Conservation (phyloP, 495 filamentous ascomycete genomes). For the Penicillium maclennaniae region DNA sequence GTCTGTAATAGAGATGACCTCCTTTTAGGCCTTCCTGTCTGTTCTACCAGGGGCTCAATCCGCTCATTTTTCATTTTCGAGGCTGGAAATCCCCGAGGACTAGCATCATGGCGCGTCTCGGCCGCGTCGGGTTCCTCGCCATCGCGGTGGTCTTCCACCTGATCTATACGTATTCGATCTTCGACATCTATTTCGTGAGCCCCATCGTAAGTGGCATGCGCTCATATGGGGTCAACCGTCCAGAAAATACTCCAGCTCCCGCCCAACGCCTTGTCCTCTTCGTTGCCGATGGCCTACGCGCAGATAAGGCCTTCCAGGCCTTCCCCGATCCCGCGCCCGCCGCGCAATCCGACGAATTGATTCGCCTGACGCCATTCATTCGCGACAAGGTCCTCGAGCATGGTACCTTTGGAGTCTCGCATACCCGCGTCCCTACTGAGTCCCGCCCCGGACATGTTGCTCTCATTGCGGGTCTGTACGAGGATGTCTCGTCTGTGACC, state of each 20-base stretch:
- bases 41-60: conserved; percentile 17
- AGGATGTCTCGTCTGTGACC: conserved; percentile 95
- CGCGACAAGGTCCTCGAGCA: conserved; percentile 81
- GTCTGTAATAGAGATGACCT: conserved; percentile 13
- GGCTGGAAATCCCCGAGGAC: conserved; percentile 5
- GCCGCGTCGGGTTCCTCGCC: conserved; percentile 82
- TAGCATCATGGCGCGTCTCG: conserved; percentile 68
- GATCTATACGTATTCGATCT: conserved; percentile 93
- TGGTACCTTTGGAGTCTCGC: conserved; percentile 98
- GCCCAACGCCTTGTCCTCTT: conserved; percentile 89
- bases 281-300: conserved; percentile 95
- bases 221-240: conserved; percentile 65
- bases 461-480: conserved; percentile 94
- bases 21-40: conserved; percentile 18
- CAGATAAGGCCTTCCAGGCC: conserved; percentile 96
- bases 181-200: conserved; percentile 99
- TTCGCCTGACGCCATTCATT: conserved; percentile 88
- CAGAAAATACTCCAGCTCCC: conserved; percentile 61
- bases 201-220: conserved; percentile 96
- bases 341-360: conserved; percentile 51
- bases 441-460: conserved; percentile 97
- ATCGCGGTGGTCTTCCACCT: conserved; percentile 92
- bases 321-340: conserved; percentile 83
- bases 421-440: conserved; percentile 96
- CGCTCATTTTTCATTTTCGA: conserved; percentile 12